These are phyloP conservation scores for Macadamia integrifolia DNA, from an alignment of 164 flowering plant genomes.

Conservation along the genomic window DNA sequence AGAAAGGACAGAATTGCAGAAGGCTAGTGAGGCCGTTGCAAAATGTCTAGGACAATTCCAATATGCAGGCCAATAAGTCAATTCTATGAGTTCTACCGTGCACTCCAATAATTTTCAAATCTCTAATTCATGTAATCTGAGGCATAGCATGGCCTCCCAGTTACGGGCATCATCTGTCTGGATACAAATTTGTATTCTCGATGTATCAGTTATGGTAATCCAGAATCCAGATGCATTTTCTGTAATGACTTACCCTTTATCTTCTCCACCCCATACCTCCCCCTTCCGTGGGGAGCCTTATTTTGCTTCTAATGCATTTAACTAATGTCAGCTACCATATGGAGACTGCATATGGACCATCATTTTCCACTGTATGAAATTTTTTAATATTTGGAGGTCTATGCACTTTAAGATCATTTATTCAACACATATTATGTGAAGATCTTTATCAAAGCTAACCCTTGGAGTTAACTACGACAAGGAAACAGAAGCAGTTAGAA, in stretches of 20 bases:
- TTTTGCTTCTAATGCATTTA: neutral
- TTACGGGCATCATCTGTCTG: slow-evolving; percentile 4
- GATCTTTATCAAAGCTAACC: too few species aligned
- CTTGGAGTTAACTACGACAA: too few species aligned
- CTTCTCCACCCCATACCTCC: neutral
- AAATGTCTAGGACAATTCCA: slow-evolving; percentile 45
- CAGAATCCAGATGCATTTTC: slow-evolving; percentile 8
- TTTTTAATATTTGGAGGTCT: too few species aligned
- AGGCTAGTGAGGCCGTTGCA: slow-evolving; percentile 65
- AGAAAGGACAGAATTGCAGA: slow-evolving; percentile 66
- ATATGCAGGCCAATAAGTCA: slow-evolving; percentile 16
- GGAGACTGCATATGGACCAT: neutral
- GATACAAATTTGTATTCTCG: neutral
- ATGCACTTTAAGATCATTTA: too few species aligned
- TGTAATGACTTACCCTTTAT: neutral
- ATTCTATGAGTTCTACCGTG: neutral
- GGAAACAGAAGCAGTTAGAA: too few species aligned
- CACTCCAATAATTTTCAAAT: neutral
- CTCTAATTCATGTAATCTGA: neutral
- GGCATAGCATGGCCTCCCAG: neutral
- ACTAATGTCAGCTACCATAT: neutral
- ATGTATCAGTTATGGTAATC: slow-evolving; percentile 3
- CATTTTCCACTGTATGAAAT: neutral
- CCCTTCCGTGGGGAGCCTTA: too few species aligned
- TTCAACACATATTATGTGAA: too few species aligned